Evolutionary conservation across 148 eudicot species (phyloP).

Genomic region (Talinum fruticosum): DNA sequence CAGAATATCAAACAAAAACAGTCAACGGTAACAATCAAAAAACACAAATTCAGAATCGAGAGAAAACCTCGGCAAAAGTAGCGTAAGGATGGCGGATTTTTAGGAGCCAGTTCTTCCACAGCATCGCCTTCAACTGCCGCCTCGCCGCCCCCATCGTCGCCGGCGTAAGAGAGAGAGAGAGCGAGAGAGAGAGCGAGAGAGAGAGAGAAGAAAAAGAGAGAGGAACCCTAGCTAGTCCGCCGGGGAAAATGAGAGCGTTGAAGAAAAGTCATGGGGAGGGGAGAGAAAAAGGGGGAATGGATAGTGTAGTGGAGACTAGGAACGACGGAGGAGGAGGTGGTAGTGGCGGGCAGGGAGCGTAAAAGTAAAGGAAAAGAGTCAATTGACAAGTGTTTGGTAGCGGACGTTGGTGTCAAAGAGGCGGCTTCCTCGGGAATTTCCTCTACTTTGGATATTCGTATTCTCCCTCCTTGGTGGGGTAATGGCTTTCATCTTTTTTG

Average conservation of each 20-base stretch:
- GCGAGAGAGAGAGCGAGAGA: not conserved
- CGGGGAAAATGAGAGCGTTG: not conserved
- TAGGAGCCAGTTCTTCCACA: conserved; percentile 93
- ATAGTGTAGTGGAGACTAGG: not conserved
- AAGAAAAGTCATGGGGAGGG: conserved; percentile 11
- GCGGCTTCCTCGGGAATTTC: not conserved
- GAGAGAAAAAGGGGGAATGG: not conserved
- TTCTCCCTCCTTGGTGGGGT: not conserved
- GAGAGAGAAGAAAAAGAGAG: not conserved
- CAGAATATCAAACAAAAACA: not conserved
- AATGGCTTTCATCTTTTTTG: not conserved
- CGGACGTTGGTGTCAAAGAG: not conserved
- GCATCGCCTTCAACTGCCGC: conserved; percentile 82
- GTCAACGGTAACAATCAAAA: not conserved
- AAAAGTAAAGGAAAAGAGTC: not conserved
- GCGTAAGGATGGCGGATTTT: conserved; percentile 86
- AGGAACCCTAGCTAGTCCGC: conserved; percentile 10
- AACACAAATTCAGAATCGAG: not conserved
- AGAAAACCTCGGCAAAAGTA: conserved; percentile 72
- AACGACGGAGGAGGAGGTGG: not conserved
- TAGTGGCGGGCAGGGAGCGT: conserved; percentile 17
- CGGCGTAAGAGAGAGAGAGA: not conserved
- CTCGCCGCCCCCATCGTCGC: conserved; percentile 39
- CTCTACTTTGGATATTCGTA: not conserved
- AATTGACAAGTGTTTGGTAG: conserved; percentile 15